Percentiles rank a stretch among this genome's conserved stretches.
Evolutionary conservation across 1,284 basidiomycete species (phyloP).

Genomic region (Phaffia rhodozyma): DNA sequence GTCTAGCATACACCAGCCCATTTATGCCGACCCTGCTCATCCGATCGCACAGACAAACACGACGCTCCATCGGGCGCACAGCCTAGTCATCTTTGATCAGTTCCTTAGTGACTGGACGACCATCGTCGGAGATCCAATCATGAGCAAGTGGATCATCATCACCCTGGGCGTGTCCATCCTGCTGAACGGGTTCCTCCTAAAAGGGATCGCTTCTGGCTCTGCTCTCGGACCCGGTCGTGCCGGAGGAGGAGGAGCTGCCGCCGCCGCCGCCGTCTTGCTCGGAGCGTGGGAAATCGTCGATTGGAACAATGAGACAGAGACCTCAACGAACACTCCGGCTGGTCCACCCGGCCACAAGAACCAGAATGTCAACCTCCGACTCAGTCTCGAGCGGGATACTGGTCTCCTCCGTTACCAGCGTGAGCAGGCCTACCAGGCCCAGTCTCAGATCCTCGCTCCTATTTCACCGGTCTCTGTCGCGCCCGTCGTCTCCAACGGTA

Average conservation of each 20-base stretch:
- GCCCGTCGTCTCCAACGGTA: slow-evolving; percentile 6
- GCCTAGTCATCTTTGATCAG: slow-evolving; percentile 49
- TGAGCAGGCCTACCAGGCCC: slow-evolving; percentile 15
- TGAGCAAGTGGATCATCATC: slow-evolving; percentile 92
- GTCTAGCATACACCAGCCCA: slow-evolving; percentile 28
- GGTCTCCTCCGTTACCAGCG: slow-evolving; percentile 15
- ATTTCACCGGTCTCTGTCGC: background rate
- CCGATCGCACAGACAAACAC: slow-evolving; percentile 35
- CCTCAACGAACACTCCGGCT: too few species aligned
- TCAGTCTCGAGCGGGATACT: slow-evolving; percentile 4
- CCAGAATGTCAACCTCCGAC: background rate
- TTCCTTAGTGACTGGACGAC: slow-evolving; percentile 90
- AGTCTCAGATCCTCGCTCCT: slow-evolving; percentile 4
- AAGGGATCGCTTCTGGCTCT: slow-evolving; percentile 46
- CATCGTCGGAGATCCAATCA: slow-evolving; percentile 88
- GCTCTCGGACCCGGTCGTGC: slow-evolving; percentile 25
- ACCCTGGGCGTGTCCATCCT: slow-evolving; percentile 75
- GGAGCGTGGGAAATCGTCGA: slow-evolving; percentile 32
- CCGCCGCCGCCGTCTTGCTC: slow-evolving; percentile 39
- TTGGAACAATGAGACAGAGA: too few species aligned
- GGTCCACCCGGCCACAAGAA: background rate
- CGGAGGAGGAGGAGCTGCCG: slow-evolving; percentile 35
- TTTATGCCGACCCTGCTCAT: slow-evolving; percentile 32
- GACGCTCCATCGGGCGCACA: slow-evolving; percentile 33
- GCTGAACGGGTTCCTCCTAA: slow-evolving; percentile 87